Evolutionary conservation across 2,329 filamentous ascomycete species (phyloP).

Genomic region (Xylariaceae sp.): DNA sequence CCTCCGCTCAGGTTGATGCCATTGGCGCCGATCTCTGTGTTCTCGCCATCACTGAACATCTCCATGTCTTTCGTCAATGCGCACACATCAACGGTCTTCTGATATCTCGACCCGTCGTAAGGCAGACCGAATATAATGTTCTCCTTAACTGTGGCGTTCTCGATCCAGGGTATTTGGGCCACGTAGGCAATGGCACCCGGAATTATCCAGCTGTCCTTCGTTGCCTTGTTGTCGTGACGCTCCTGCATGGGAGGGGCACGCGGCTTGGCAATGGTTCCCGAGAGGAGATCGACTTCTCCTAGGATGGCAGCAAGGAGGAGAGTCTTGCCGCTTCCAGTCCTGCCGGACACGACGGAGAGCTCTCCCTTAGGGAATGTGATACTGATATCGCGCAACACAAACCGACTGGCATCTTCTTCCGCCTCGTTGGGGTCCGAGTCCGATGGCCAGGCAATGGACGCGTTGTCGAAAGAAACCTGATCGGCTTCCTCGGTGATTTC

Average conservation of each 20-base stretch:
- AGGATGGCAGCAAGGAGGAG: conserved; percentile 66
- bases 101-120: conserved; percentile 60
- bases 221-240: conserved; percentile 56
- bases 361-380: conserved; percentile 61
- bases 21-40: conserved; percentile 76
- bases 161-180: conserved; percentile 77
- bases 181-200: conserved; percentile 65
- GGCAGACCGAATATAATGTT: conserved; percentile 76
- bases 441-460: conserved; percentile 67
- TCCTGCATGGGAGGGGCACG: conserved; percentile 41
- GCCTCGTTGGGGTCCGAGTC: conserved; percentile 37
- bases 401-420: conserved; percentile 49
- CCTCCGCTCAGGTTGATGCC: conserved; percentile 80
- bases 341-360: conserved; percentile 67
- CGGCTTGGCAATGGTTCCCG: conserved; percentile 52
- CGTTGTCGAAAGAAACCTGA: conserved; percentile 57
- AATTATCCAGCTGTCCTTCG: conserved; percentile 59
- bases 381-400: conserved; percentile 57
- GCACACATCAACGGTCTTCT: conserved; percentile 62
- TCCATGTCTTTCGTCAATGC: conserved; percentile 68
- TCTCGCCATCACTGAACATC: conserved; percentile 68
- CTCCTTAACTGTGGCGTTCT: conserved; percentile 69
- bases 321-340: conserved; percentile 73
- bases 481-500: conserved; percentile 46
- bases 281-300: conserved; percentile 64